Base-by-base conservation (phyloP, 805 yeast genomes). In the Myxozyma nipponensis region DNA sequence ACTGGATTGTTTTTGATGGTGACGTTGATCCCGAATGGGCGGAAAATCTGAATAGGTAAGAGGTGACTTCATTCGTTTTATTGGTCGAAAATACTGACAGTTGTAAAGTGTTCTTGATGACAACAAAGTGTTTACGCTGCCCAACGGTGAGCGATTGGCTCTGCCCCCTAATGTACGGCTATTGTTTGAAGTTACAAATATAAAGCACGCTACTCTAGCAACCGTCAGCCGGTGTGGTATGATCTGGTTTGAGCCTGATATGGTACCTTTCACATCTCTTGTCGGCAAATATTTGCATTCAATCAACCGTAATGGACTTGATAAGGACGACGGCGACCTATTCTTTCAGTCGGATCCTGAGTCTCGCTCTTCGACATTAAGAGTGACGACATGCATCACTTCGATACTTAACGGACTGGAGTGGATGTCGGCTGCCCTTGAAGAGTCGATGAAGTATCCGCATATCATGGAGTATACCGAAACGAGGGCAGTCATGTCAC, bases 21-120 rank as follows among this genome's bases (percentile, higher is more conserved):
- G 96, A 88, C 60, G 78, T 91, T 32, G 97, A 91, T 63, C 97
- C 98, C 0, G 82, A 79, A 36, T 91, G 97, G 95, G 87, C 87
- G 1, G 98, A 91, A 61, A 84, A 84, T 49, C 70, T 91, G 57
- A 91, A 91, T 69, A 54, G 60, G 60, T 56, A 47, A 5, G 42
- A 15, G 43, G 17, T 13, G 18, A n/a, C 18, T 2, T 32, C 17
- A n/a, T 7, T 13, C 13, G 6, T 40, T 40, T 26, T 13, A 15
- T 3, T 40, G 10, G 17, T 4, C 26, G 34, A 22, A 15, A 30
- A 32, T 7, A 43, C 46, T 28, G 22, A 26, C 2, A 5, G 9
- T 17, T 18, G 6, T 17, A 13, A 19, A 84, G 95, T 69, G 93
- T 89, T 7, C 72, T 91, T 17, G 98, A 91, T 67, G 98, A 91